Conservation (phyloP, 1,139 yeast species). For the Lodderomyces margitis region DNA sequence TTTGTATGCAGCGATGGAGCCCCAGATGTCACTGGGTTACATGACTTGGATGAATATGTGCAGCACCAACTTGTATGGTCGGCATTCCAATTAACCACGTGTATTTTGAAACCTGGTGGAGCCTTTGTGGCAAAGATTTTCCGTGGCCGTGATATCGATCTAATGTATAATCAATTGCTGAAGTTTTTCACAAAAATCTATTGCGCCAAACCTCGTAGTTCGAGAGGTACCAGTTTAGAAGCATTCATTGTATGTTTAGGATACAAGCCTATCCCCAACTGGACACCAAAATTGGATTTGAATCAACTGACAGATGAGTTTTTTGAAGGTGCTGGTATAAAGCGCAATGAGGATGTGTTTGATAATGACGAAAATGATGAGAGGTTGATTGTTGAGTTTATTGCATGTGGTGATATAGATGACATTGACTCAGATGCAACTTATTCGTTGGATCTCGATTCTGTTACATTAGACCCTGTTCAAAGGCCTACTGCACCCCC, state of each 20-base stretch:
- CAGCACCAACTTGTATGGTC: conserved; percentile 92
- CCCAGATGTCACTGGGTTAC: conserved; percentile 96
- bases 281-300: conserved; percentile 67
- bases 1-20: conserved; percentile 98
- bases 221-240: conserved; percentile 90
- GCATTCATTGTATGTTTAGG: conserved; percentile 92
- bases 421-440: conserved; percentile 95
- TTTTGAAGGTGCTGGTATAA: conserved; percentile 64
- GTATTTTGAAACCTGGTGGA: conserved; percentile 85
- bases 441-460: conserved; percentile 57
- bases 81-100: conserved; percentile 87
- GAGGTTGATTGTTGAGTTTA: conserved; percentile 75
- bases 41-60: conserved; percentile 92
- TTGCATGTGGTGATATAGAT: conserved; percentile 90
- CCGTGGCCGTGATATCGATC: conserved; percentile 91
- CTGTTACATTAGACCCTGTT: conserved; percentile 75
- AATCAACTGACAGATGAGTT: conserved; percentile 75
- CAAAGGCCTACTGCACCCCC: conserved; percentile 97
- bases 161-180: conserved; percentile 85
- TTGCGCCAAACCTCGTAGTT: conserved; percentile 94
- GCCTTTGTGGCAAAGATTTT: conserved; percentile 93
- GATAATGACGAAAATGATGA: conserved; percentile 43
- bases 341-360: conserved; percentile 47
- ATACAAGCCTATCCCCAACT: conserved; percentile 74
- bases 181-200: conserved; percentile 79